phyloP scores from a whole-genome alignment of 495 filamentous ascomycete genomes.

The Penicillium manginii region DNA sequence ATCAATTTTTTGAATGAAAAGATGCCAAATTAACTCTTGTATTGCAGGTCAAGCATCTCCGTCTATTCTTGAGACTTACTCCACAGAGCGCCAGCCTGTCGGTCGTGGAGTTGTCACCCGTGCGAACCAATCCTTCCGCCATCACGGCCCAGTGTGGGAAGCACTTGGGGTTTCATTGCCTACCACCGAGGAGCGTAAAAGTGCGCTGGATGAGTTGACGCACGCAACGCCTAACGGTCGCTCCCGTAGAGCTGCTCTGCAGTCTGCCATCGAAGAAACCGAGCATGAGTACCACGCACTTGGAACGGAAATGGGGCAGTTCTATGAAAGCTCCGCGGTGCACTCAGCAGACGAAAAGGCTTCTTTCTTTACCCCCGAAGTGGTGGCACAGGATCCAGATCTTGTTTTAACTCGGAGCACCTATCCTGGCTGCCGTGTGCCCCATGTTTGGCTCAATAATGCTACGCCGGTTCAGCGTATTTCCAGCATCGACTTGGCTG shows the following conservation, averaged over 20 bases:
- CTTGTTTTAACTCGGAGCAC: slow-evolving; percentile 31
- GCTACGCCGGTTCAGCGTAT: slow-evolving; percentile 39
- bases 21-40: not conserved
- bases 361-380: slow-evolving; percentile 30
- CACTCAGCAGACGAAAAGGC: slow-evolving; percentile 40
- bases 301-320: slow-evolving; percentile 56
- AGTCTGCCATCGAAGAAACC: slow-evolving; percentile 41
- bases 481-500: slow-evolving; percentile 58
- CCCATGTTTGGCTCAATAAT: slow-evolving; percentile 59
- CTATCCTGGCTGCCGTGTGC: slow-evolving; percentile 54
- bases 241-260: slow-evolving; percentile 32
- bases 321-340: slow-evolving; percentile 40
- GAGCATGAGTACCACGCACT: slow-evolving; percentile 52
- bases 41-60: slow-evolving; percentile 39
- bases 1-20: not conserved
- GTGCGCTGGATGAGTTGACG: slow-evolving; percentile 36
- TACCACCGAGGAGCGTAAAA: slow-evolving; percentile 32
- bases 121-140: slow-evolving; percentile 52
- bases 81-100: slow-evolving; percentile 52
- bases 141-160: slow-evolving; percentile 47
- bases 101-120: slow-evolving; percentile 50
- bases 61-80: slow-evolving; percentile 48
- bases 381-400: slow-evolving; percentile 36
- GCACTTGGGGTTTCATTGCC: slow-evolving; percentile 46
- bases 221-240: slow-evolving; percentile 36